These are phyloP conservation scores for Leccinum pachyderme DNA, from an alignment of 1,284 basidiomycete species.

Conservation along the genomic window DNA sequence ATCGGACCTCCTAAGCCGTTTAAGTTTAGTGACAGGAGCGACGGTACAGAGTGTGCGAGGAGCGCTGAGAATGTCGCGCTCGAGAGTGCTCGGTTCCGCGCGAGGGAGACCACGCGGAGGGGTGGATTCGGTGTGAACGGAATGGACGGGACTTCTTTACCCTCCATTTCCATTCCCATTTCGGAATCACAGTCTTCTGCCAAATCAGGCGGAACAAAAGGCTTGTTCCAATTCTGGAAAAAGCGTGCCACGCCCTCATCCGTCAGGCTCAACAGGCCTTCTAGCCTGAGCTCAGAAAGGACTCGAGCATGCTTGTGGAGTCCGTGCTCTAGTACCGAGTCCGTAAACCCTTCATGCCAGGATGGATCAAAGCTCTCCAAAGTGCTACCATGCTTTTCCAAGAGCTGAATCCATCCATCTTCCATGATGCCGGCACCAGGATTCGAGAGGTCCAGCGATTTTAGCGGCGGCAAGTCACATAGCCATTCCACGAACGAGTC, in stretches of 20 bases:
- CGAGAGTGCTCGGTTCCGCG: slow-evolving; percentile 60
- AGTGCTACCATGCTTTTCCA: slow-evolving; percentile 43
- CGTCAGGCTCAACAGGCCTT: slow-evolving; percentile 61
- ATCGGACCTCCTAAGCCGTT: slow-evolving; percentile 51
- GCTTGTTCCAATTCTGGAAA: slow-evolving; percentile 45
- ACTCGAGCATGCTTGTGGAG: slow-evolving; percentile 52
- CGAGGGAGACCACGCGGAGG: slow-evolving; percentile 55
- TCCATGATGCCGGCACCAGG: slow-evolving; percentile 55
- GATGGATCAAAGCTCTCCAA: slow-evolving; percentile 62
- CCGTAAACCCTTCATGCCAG: slow-evolving; percentile 56
- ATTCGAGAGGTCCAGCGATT: slow-evolving; percentile 60
- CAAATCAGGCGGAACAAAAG: slow-evolving; percentile 7
- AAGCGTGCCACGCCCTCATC: slow-evolving; percentile 68
- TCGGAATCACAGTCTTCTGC: slow-evolving; percentile 10
- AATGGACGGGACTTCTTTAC: background rate
- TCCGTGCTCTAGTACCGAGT: slow-evolving; percentile 59
- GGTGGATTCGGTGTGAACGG: slow-evolving; percentile 40
- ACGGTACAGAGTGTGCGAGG: slow-evolving; percentile 65
- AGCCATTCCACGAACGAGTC: slow-evolving; percentile 63
- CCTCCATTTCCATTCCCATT: slow-evolving; percentile 30
- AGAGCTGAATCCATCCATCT: slow-evolving; percentile 54
- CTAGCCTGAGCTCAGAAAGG: slow-evolving; percentile 59
- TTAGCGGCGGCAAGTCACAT: slow-evolving; percentile 46
- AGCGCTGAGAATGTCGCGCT: slow-evolving; percentile 62
- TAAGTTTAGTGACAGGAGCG: slow-evolving; percentile 68